Percentiles rank a stretch among this genome's conserved stretches.
phyloP scores from a whole-genome alignment of 2,329 filamentous ascomycete genomes.

The Trichoderma sp. region DNA sequence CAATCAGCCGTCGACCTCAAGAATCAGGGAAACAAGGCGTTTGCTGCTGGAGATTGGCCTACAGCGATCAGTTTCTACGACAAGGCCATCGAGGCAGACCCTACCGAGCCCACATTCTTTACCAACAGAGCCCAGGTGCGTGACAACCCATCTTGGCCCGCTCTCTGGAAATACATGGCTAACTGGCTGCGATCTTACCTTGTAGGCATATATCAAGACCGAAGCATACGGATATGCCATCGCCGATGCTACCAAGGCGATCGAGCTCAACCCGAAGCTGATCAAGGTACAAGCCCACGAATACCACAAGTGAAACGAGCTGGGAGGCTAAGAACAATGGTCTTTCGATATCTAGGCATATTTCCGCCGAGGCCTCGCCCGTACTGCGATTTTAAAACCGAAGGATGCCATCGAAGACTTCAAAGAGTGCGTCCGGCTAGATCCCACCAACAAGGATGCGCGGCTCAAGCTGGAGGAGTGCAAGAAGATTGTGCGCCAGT shows the following conservation, averaged over 20 bases:
- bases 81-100: slow-evolving; percentile 82
- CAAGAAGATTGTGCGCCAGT: slow-evolving; percentile 88
- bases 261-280: slow-evolving; percentile 84
- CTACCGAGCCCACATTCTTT: slow-evolving; percentile 84
- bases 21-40: slow-evolving; percentile 92
- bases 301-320: not conserved
- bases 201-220: slow-evolving; percentile 87
- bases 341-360: slow-evolving; percentile 64
- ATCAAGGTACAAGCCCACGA: slow-evolving; percentile 68
- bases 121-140: slow-evolving; percentile 91
- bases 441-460: slow-evolving; percentile 85
- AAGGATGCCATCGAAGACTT: slow-evolving; percentile 90
- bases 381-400: slow-evolving; percentile 86
- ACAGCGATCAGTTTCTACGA: slow-evolving; percentile 80
- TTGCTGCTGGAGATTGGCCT: slow-evolving; percentile 83
- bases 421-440: slow-evolving; percentile 83
- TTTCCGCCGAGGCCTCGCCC: slow-evolving; percentile 88
- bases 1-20: slow-evolving; percentile 81
- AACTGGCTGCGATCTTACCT: slow-evolving; percentile 32
- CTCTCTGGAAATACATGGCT: slow-evolving; percentile 47
- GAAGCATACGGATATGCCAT: slow-evolving; percentile 95
- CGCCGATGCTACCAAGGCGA: slow-evolving; percentile 83
- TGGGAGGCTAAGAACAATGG: slow-evolving; percentile 19
- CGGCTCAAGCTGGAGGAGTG: slow-evolving; percentile 89
- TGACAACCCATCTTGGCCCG: slow-evolving; percentile 27